Evolutionary conservation across 768 basidiomycete genomes (phyloP), one percentile per base, ranked within the genome.

Genomic region (Polyporus arcularius): DNA sequence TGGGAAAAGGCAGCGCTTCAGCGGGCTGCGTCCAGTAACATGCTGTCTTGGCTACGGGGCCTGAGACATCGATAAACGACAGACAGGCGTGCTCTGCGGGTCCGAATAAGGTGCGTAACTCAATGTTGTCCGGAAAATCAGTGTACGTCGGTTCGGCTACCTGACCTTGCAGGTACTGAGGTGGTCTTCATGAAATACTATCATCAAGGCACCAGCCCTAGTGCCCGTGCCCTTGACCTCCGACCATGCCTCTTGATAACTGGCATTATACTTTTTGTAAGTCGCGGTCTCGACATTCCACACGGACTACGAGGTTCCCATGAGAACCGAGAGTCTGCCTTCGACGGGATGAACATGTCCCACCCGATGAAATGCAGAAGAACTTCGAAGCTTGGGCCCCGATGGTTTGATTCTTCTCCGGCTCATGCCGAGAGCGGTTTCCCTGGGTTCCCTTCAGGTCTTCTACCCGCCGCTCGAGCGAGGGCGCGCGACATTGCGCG

Each of bases 371-470:
- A 62, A 66, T 85, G n/a, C 59, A 80, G 15, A 71, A 74, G 8
- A 68, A 70, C 30, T 85, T 72, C 64, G 65, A 67, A 83, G 75
- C 30, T 83, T 80, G 76, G 84, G 83, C 4, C 66, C 68, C 8
- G 82, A 85, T 58, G 79, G 73, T 5, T 68, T 63, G 49, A 69
- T 65, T 5, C 71, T 85, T 15, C 67, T 85, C 0, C 67, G 75
- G 15, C 76, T 80, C 60, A 71, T 83, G 50, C 60, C 60, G 30
- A 72, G 76, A 52, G 73, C 73, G 15, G 77, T 80, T 2, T 82
- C 74, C 53, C 82, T 79, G 70, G 86, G 84, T 85, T 75, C 70
- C 32, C 78, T 86, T 43, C 84, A 85, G 53, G 72, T 75, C 7
- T 57, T 85, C 21, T 65, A 78, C 51, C 83, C 81, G 1, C 79